Evolutionary conservation across 805 yeast species (phyloP), one percentile per base, ranked within the genome.

Genomic region (Saccharomycopsis sp.): DNA sequence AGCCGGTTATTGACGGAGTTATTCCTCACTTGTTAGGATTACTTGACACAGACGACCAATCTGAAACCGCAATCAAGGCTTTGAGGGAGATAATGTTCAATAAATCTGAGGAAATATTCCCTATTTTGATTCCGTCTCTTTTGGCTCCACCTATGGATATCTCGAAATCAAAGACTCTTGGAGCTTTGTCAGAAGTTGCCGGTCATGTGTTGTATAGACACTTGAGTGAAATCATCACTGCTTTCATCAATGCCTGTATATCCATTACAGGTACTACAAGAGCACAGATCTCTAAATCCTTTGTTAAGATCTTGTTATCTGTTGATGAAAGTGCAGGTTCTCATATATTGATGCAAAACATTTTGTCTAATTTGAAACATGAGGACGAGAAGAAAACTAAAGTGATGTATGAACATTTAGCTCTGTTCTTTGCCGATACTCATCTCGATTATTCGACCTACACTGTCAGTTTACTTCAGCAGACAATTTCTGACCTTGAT

Each of bases 71-170:
- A 0, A 79, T 94, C 64, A 78, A 85, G 56, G 99, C 98, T 5
- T 78, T 94, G 64, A 85, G 87, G 73, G 97, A 92, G 68, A 87
- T 94, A 65, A 89, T 93, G 96, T 82, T 94, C 9, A 85, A 91
- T 1, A 89, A 89, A 67, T 80, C 97, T 3, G 96, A 89, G 59
- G 86, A 89, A 2, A 89, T 96, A 58, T 91, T 96, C 91, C 97
- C 98, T 54, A 87, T 89, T 53, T 80, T 94, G 69, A 79, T 93
- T 60, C 97, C 98, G 51, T 82, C 96, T 0, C 78, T 94, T 68
- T 77, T 93, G 68, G 70, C 83, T 3, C 85, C 90, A 3, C 97
- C 97, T 15, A 84, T 92, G 57, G 89, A 89, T 64, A 77, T 83
- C 0, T 85, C 85, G 74, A 89, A 91, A 73, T 96, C 97, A n/a